A percentile compares a stretch with the other conserved stretches of the same genome.
Evolutionary conservation across 1,284 basidiomycete genomes (phyloP).

Genomic region (Neonothopanus nambi): DNA sequence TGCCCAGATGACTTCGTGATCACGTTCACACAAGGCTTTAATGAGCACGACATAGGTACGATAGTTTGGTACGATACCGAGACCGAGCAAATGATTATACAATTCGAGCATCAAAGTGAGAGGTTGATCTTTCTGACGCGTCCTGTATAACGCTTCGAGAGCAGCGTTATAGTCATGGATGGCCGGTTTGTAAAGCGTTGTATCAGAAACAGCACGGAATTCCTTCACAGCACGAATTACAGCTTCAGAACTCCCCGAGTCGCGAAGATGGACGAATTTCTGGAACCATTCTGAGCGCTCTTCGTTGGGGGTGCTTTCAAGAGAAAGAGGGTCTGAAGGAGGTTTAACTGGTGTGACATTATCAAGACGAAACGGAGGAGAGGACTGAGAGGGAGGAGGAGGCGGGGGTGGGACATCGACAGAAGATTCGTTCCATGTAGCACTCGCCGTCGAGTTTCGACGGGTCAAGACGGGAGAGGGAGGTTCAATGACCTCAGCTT

Average conservation of each 20-base stretch:
- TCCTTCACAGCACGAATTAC: slow-evolving; percentile 18
- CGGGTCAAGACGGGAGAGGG: slow-evolving; percentile 8
- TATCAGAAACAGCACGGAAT: slow-evolving; percentile 14
- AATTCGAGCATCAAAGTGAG: slow-evolving; percentile 64
- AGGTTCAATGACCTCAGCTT: slow-evolving; percentile 1
- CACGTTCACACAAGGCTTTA: slow-evolving; percentile 68
- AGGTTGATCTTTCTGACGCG: slow-evolving; percentile 54
- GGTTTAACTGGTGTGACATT: slow-evolving; percentile 13
- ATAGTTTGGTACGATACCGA: slow-evolving; percentile 65
- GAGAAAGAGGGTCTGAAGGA: slow-evolving; percentile 18
- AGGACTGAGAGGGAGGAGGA: background rate
- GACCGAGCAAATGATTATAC: slow-evolving; percentile 78
- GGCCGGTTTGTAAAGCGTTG: slow-evolving; percentile 15
- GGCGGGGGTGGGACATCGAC: slow-evolving; percentile 3
- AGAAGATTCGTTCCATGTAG: slow-evolving; percentile 6
- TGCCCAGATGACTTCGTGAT: slow-evolving; percentile 64
- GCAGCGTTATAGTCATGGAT: slow-evolving; percentile 67
- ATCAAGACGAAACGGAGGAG: slow-evolving; percentile 26
- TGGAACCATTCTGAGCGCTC: background rate
- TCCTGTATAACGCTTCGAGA: slow-evolving; percentile 52
- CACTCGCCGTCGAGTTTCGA: slow-evolving; percentile 11
- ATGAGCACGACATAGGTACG: slow-evolving; percentile 75
- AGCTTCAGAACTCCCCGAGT: slow-evolving; percentile 12
- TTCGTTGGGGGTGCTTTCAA: slow-evolving; percentile 15
- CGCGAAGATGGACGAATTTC: background rate